Conservation (phyloP, 2,329 filamentous ascomycete genomes). For the Calonectria pseudoturangicola region DNA sequence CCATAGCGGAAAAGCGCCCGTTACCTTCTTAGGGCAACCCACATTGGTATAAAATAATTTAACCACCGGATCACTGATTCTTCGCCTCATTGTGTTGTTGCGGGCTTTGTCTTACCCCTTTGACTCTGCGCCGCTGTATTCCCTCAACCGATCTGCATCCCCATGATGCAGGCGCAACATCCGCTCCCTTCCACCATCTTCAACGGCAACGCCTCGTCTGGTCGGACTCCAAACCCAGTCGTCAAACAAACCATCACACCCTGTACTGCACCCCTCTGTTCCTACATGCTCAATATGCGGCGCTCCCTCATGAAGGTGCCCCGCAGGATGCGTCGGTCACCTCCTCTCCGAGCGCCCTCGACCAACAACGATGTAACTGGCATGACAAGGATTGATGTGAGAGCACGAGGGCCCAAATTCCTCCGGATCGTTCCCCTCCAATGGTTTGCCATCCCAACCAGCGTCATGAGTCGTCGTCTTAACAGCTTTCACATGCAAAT, state of each 20-base stretch:
- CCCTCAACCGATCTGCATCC: background rate
- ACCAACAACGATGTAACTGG: constrained; percentile 13
- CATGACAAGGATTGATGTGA: constrained; percentile 13
- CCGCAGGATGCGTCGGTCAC: background rate
- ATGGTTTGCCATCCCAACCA: background rate
- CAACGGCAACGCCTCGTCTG: background rate
- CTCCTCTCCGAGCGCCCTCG: background rate
- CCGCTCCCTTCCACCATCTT: background rate
- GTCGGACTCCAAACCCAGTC: background rate
- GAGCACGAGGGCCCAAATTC: constrained; percentile 25
- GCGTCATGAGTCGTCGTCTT: background rate
- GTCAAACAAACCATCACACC: background rate
- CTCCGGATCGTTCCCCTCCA: constrained; percentile 13
- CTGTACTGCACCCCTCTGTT: background rate
- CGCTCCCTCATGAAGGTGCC: background rate
- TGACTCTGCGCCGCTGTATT: background rate
- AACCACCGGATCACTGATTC: background rate
- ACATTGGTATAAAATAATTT: too few relatives aligned
- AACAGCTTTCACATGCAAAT: constrained; percentile 36
- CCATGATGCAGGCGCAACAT: background rate
- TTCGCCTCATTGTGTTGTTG: background rate
- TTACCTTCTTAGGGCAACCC: background rate
- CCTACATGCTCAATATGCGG: constrained; percentile 14
- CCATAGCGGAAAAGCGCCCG: too few relatives aligned
- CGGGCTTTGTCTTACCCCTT: background rate